A percentile compares a stretch with the other conserved stretches of the same genome.
Conservation (phyloP, 495 filamentous ascomycete species). For the Penicillium maclennaniae region DNA sequence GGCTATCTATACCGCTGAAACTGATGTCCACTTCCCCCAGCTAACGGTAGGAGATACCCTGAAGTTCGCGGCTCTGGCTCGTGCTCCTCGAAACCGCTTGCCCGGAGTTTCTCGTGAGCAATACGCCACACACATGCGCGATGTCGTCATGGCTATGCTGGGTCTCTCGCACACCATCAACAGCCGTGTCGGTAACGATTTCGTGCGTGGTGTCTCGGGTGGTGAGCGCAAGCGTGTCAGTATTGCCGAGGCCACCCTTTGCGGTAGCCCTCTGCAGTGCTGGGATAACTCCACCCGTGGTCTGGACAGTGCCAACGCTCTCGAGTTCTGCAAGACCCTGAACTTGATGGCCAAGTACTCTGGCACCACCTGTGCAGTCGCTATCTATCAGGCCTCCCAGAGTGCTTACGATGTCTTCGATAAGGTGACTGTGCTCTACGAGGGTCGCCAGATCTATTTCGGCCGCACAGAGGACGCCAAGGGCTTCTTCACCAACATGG, state of each 20-base stretch:
- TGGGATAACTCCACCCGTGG: slow-evolving; percentile 85
- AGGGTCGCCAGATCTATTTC: slow-evolving; percentile 65
- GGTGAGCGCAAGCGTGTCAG: slow-evolving; percentile 72
- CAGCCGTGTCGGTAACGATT: slow-evolving; percentile 60
- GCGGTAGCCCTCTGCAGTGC: slow-evolving; percentile 60
- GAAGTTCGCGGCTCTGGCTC: slow-evolving; percentile 51
- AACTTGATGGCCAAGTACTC: slow-evolving; percentile 64
- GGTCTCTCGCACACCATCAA: slow-evolving; percentile 49
- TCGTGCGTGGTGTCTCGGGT: slow-evolving; percentile 71
- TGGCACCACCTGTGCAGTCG: slow-evolving; percentile 68
- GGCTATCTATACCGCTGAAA: slow-evolving; percentile 62
- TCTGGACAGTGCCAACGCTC: slow-evolving; percentile 72
- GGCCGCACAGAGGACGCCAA: slow-evolving; percentile 58
- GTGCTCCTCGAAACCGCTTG: slow-evolving; percentile 35
- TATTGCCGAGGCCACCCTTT: slow-evolving; percentile 52
- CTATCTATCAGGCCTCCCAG: slow-evolving; percentile 77
- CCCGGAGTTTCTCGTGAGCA: slow-evolving; percentile 34
- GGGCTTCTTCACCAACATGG: slow-evolving; percentile 63
- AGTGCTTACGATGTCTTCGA: slow-evolving; percentile 66
- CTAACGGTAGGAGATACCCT: slow-evolving; percentile 59
- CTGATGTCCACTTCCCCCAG: slow-evolving; percentile 62
- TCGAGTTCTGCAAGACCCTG: slow-evolving; percentile 65
- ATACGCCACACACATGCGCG: slow-evolving; percentile 44
- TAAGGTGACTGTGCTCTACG: slow-evolving; percentile 55
- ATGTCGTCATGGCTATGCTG: slow-evolving; percentile 56